Percentiles rank a stretch among this genome's conserved stretches.
Evolutionary conservation across 345 rosid species (phyloP).

Genomic region (Dipteronia sinensis): DNA sequence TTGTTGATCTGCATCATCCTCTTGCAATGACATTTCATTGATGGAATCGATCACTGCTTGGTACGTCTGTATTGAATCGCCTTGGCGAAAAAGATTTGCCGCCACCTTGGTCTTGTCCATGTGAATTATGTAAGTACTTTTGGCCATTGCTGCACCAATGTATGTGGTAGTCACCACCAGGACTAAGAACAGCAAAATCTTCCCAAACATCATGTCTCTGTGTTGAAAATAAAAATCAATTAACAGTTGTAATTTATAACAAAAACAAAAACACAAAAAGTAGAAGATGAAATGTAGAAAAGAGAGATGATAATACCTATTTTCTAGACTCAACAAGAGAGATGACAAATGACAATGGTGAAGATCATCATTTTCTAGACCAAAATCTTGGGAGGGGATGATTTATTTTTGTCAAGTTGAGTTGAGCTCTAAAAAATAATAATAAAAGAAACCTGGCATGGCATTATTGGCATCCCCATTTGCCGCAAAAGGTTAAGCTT

Average conservation of each 20-base stretch:
- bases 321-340: too few species aligned
- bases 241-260: not conserved
- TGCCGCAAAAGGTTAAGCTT: too few species aligned
- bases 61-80: slow-evolving; percentile 35
- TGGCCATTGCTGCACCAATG: slow-evolving; percentile 28
- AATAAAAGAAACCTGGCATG: too few species aligned
- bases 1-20: slow-evolving; percentile 15
- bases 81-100: not conserved
- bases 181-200: slow-evolving; percentile 9
- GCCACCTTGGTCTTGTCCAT: slow-evolving; percentile 46
- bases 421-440: too few species aligned
- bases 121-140: slow-evolving; percentile 60
- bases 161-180: slow-evolving; percentile 25
- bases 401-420: too few species aligned
- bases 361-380: too few species aligned
- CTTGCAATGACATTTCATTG: slow-evolving; percentile 27
- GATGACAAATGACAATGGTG: too few species aligned
- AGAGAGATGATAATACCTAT: not conserved
- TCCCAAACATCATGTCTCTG: too few species aligned
- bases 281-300: not conserved
- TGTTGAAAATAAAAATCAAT: not conserved
- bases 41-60: slow-evolving; percentile 42
- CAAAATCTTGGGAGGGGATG: too few species aligned
- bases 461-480: too few species aligned
- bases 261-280: not conserved